Percentiles rank a stretch among this genome's conserved stretches.
phyloP scores from a whole-genome alignment of 2,329 filamentous ascomycete species.

The Neopestalotiopsis rosae region DNA sequence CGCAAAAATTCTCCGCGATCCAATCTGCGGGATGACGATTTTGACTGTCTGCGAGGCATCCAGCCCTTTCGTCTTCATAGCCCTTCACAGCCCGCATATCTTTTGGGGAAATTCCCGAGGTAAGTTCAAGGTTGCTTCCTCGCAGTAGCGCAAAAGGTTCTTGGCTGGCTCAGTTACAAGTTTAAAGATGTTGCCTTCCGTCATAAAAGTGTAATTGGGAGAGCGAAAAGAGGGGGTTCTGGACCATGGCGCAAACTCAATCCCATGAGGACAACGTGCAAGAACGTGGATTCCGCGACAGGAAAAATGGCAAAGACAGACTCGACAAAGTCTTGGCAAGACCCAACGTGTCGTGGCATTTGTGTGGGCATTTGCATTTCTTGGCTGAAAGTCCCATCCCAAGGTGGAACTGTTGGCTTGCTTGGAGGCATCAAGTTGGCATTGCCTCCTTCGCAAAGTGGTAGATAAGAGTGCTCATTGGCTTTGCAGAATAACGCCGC shows the following conservation, averaged over 20 bases:
- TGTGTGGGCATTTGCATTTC: background rate
- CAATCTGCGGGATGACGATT: background rate
- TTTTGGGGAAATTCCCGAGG: background rate
- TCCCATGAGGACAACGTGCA: background rate
- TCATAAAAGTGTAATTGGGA: background rate
- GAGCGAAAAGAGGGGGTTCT: background rate
- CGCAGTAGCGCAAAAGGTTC: background rate
- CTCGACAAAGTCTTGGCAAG: background rate
- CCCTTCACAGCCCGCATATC: background rate
- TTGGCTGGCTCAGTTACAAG: background rate
- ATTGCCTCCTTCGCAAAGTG: background rate
- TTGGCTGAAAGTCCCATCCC: background rate
- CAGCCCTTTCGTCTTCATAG: too few species aligned
- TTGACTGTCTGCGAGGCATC: background rate
- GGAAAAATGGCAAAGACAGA: background rate
- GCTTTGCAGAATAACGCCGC: background rate
- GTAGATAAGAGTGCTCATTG: background rate
- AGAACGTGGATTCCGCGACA: too few species aligned
- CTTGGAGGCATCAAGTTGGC: background rate
- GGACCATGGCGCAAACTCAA: background rate
- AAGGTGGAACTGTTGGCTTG: background rate
- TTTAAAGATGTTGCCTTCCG: background rate
- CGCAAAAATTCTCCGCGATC: background rate
- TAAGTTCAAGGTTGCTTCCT: background rate
- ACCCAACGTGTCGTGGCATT: background rate